Evolutionary conservation across 305 asterid species (phyloP).

Genomic region (Fraxinus baroniana): DNA sequence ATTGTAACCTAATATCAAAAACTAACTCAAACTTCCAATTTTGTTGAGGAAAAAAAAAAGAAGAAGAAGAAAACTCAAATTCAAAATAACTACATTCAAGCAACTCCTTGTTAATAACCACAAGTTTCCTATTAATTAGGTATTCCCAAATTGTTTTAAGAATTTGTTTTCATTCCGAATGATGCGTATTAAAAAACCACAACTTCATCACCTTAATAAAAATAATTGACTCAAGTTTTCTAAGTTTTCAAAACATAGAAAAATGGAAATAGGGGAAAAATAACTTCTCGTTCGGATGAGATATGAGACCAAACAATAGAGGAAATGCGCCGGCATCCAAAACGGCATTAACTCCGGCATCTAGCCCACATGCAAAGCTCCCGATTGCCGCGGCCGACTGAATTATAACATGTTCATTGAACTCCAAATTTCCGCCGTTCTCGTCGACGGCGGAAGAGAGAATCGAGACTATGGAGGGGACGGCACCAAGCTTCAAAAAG

Average conservation of each 20-base stretch:
- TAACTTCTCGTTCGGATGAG: conserved; percentile 75
- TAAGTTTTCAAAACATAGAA: not conserved
- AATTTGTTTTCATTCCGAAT: not conserved
- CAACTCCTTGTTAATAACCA: not conserved
- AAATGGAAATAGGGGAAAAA: not conserved
- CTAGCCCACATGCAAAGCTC: conserved; percentile 94
- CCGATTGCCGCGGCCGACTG: conserved; percentile 89
- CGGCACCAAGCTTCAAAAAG: conserved; percentile 86
- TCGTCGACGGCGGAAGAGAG: conserved; percentile 47
- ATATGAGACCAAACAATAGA: conserved; percentile 57
- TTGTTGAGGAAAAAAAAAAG: not conserved
- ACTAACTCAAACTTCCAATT: not conserved
- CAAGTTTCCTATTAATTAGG: not conserved
- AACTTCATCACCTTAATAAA: not conserved
- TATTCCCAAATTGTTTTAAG: not conserved
- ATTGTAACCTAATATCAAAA: not conserved
- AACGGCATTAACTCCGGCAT: conserved; percentile 84
- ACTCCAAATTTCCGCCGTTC: conserved; percentile 29
- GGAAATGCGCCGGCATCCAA: conserved; percentile 84
- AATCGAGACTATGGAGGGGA: conserved; percentile 61
- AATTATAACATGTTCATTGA: conserved; percentile 54
- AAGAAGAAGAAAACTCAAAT: not conserved
- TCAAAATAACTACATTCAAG: not conserved
- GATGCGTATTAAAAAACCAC: not conserved
- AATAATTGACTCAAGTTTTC: not conserved